Evolutionary conservation across 805 yeast species (phyloP).

Genomic region (Kodamaea kakaduensis): DNA sequence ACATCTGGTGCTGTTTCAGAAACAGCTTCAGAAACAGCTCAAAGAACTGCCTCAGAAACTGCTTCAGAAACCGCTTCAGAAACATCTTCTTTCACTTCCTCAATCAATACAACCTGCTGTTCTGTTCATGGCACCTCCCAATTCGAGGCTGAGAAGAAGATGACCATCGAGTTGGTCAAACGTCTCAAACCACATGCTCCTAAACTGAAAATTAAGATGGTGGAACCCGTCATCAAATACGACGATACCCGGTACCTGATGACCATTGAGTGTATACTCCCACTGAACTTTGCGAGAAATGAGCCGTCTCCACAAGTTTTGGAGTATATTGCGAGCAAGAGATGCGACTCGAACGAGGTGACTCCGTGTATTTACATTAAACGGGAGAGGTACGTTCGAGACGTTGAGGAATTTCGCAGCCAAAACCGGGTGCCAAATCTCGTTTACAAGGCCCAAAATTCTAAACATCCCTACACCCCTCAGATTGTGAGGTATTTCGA

Average conservation of each 20-base stretch:
- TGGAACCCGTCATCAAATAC: too few species aligned
- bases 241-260: not conserved
- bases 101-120: too few species aligned
- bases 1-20: too few species aligned
- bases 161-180: too few species aligned
- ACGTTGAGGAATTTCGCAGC: slow-evolving; percentile 3
- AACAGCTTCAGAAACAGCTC: too few species aligned
- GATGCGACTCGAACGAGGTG: not conserved
- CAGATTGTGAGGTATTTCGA: slow-evolving; percentile 6
- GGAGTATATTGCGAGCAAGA: slow-evolving; percentile 3
- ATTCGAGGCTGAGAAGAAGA: too few species aligned
- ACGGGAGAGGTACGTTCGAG: slow-evolving; percentile 3
- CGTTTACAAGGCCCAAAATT: slow-evolving; percentile 4
- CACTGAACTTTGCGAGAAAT: slow-evolving; percentile 9
- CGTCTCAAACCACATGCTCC: too few species aligned
- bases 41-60: too few species aligned
- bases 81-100: too few species aligned
- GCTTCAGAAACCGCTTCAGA: too few species aligned
- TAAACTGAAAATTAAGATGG: too few species aligned
- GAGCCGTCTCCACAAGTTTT: not conserved
- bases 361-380: slow-evolving; percentile 9
- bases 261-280: slow-evolving; percentile 1
- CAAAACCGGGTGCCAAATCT: not conserved
- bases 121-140: too few species aligned
- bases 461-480: slow-evolving; percentile 5